phyloP scores from a whole-genome alignment of 1,139 yeast species.

The Yamadazyma triangularis region DNA sequence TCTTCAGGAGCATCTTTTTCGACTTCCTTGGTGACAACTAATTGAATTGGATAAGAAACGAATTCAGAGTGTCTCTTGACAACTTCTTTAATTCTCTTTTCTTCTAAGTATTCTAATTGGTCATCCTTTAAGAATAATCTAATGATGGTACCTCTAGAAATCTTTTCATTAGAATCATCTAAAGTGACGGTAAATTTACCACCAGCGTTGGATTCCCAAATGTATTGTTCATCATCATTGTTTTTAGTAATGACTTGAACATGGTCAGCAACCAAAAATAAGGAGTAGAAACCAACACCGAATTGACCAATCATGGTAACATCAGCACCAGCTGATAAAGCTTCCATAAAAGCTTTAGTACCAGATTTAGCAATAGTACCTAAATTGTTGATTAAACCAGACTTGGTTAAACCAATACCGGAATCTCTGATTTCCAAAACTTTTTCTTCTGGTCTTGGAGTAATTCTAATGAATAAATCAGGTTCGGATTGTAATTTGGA shows the following conservation, averaged over 20 bases:
- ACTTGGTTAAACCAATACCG: conserved; percentile 99
- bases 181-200: conserved; percentile 96
- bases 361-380: conserved; percentile 99
- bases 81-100: conserved; percentile 98
- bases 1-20: conserved; percentile 89
- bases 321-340: conserved; percentile 98
- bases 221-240: conserved; percentile 98
- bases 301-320: conserved; percentile 99
- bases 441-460: conserved; percentile 93
- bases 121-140: conserved; percentile 98
- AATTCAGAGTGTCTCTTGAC: conserved; percentile 99
- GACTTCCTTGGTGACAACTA: conserved; percentile 97
- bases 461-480: conserved; percentile 93
- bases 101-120: conserved; percentile 98
- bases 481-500: conserved; percentile 91
- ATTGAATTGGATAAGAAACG: conserved; percentile 98
- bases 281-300: conserved; percentile 99
- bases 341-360: conserved; percentile 99
- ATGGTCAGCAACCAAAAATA: conserved; percentile 98
- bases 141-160: conserved; percentile 93
- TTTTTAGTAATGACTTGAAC: conserved; percentile 98
- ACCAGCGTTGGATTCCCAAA: conserved; percentile 99
- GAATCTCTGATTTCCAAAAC: conserved; percentile 97
- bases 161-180: conserved; percentile 80
- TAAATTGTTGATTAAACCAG: conserved; percentile 97